Evolutionary conservation across 1,139 yeast genomes (phyloP), one percentile per base, ranked within the genome.

Genomic region (Geotrichum restrictum): DNA sequence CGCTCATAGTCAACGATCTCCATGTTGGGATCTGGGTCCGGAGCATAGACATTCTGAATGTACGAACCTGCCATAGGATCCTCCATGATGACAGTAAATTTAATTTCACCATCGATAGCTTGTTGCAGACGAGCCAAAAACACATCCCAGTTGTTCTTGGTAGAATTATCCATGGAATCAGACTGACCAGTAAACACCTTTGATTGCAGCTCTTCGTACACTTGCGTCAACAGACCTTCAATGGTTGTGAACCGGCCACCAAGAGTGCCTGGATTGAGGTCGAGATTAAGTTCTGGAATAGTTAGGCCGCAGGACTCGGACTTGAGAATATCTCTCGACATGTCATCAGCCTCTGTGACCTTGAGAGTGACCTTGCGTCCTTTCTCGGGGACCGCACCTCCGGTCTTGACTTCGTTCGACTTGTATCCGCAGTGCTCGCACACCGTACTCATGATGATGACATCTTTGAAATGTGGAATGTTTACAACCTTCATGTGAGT

Each of bases 211-310:
- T 93, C 98, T 57, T 88, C 96, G 61, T 81, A 76, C 18, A 93
- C 98, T 71, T 94, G 98, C 48, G 81, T 77, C 60, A 94, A 74
- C 56, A 94, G 77, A 56, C 99, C 99, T 73, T 93, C 98, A 60
- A 93, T 75, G 19, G 99, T 94, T 46, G 98, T 94, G 74, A 94
- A 94, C 66, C 98, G 80, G 52, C 99, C 98, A 57, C 99, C 99
- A 53, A 94, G 77, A 13, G 99, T 94, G 57, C 99, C 98, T 38
- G 96, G 94, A 14, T 94, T 88, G 62, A 94, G 80, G 69, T 94
- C 98, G 61, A 94, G 78, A 66, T 81, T 82, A 56, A 94, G 77
- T 71, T 94, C 98, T 5, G 98, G 98, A 54, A 93, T 78, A 18
- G 69, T 72, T 70, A 94, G 69, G 6, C 93, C 86, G 74, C 98